phyloP scores from a whole-genome alignment of 169 alveolate species.

The Amoebophrya sp. region DNA sequence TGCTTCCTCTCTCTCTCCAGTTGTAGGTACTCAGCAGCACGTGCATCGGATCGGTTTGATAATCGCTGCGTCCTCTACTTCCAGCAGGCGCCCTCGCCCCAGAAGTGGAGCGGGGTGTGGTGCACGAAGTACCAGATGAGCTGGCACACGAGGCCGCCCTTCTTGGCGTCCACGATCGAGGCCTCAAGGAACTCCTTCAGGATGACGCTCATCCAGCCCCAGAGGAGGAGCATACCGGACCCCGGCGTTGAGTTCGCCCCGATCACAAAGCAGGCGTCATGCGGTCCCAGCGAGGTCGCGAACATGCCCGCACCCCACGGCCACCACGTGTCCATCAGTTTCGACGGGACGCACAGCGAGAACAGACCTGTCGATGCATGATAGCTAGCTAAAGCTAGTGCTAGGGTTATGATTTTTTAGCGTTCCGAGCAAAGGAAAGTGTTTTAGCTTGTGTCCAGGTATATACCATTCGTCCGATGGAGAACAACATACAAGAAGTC shows the following conservation, averaged over 20 bases:
- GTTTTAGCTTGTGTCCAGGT: too few relatives aligned
- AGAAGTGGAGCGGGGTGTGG: slow-evolving; percentile 4
- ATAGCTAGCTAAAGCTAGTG: too few relatives aligned
- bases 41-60: background rate
- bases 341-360: slow-evolving; percentile 12
- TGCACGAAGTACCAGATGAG: slow-evolving; percentile 13
- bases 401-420: too few relatives aligned
- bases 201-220: slow-evolving; percentile 10
- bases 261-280: too few relatives aligned
- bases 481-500: too few relatives aligned
- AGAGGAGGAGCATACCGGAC: slow-evolving; percentile 2
- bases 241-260: too few relatives aligned
- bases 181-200: slow-evolving; percentile 6
- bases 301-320: slow-evolving; percentile 43
- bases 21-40: background rate
- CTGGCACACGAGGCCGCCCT: slow-evolving; percentile 12
- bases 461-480: too few relatives aligned
- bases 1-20: too few relatives aligned
- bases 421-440: too few relatives aligned
- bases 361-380: background rate
- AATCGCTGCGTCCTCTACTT: background rate
- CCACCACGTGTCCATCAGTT: slow-evolving; percentile 31
- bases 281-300: too few relatives aligned
- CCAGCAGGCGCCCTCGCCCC: slow-evolving; percentile 4
- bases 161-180: slow-evolving; percentile 4